phyloP scores from a whole-genome alignment of 306 rosid species.

The Vigna hirtella region DNA sequence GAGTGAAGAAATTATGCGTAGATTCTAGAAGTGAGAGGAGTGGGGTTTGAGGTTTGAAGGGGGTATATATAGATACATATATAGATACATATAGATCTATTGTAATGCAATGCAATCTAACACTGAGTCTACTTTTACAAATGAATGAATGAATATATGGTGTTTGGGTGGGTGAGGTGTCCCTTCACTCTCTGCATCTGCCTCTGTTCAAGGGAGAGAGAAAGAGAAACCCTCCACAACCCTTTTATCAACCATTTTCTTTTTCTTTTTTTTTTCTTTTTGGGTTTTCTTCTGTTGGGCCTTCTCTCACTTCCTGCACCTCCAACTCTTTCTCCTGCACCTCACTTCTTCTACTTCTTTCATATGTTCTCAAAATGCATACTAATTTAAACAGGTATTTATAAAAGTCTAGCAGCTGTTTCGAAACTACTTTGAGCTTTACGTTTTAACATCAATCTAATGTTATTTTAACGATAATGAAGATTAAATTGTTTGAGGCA shows the following conservation, averaged over 20 bases:
- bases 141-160: slow-evolving; percentile 23
- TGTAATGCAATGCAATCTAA: too few species aligned
- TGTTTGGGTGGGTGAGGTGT: slow-evolving; percentile 42
- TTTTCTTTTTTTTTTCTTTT: not conserved
- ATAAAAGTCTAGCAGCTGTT: too few species aligned
- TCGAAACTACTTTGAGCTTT: too few species aligned
- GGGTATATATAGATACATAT: not conserved
- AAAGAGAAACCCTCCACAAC: slow-evolving; percentile 28
- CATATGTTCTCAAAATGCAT: too few species aligned
- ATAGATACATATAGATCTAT: not conserved
- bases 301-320: not conserved
- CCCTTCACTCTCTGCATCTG: slow-evolving; percentile 39
- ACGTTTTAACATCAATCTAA: not conserved
- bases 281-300: slow-evolving; percentile 31
- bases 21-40: slow-evolving; percentile 32
- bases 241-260: slow-evolving; percentile 48
- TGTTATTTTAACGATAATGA: not conserved
- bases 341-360: too few species aligned
- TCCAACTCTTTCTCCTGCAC: too few species aligned
- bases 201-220: slow-evolving; percentile 46
- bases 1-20: not conserved
- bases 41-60: not conserved
- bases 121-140: too few species aligned
- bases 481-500: not conserved
- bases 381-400: too few species aligned